phyloP scores from a whole-genome alignment of 805 yeast genomes.

The Hemisphaericaspora nanyangensis region DNA sequence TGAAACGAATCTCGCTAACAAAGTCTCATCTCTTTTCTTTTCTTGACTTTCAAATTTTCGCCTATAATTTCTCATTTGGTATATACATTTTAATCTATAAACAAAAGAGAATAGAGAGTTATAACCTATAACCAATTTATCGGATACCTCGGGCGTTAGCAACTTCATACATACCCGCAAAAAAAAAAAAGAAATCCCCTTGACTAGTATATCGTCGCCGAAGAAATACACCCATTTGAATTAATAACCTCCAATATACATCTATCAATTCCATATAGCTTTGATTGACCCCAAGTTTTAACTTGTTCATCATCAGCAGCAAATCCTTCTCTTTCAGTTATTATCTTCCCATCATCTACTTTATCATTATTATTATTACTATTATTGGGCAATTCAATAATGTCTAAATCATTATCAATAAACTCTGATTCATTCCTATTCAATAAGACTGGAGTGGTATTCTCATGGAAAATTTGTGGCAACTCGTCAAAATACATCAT shows the following conservation, averaged over 20 bases:
- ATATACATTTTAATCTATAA: too few relatives aligned
- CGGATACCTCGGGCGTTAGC: too few relatives aligned
- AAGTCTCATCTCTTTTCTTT: too few relatives aligned
- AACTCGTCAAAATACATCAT: slow-evolving; percentile 30
- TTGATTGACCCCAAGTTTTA: slow-evolving; percentile 41
- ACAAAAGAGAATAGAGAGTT: too few relatives aligned
- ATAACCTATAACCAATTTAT: too few relatives aligned
- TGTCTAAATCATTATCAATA: slow-evolving; percentile 33
- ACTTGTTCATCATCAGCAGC: slow-evolving; percentile 14
- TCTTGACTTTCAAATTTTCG: too few relatives aligned
- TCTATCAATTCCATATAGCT: slow-evolving; percentile 34
- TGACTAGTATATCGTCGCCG: slow-evolving; percentile 35
- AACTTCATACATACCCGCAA: too few relatives aligned
- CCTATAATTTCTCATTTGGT: too few relatives aligned
- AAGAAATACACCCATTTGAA: slow-evolving; percentile 30
- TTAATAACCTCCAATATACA: slow-evolving; percentile 43
- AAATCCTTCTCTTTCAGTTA: neutral
- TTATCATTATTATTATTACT: slow-evolving; percentile 1
- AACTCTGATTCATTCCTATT: slow-evolving; percentile 39
- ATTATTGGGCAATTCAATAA: slow-evolving; percentile 18
- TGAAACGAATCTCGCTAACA: too few relatives aligned
- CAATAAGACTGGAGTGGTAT: slow-evolving; percentile 29
- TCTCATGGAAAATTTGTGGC: slow-evolving; percentile 18
- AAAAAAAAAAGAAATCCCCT: too few relatives aligned
- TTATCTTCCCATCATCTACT: neutral